Evolutionary conservation across 2,329 filamentous ascomycete genomes (phyloP).

Genomic region (Arthroderma sp.): DNA sequence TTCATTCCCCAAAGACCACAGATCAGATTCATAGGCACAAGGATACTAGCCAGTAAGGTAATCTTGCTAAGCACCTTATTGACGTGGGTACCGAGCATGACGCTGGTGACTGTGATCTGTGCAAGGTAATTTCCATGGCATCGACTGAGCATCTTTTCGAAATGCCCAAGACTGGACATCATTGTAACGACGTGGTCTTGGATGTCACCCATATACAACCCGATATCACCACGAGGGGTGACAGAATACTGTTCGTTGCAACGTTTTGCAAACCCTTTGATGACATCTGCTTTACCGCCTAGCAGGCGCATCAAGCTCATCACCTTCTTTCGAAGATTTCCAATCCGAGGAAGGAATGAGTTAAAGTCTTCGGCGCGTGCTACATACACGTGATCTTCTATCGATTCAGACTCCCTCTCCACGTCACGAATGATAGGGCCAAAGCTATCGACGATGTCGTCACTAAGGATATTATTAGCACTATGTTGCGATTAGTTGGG

Average conservation of each 20-base stretch:
- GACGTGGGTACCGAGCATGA: slow-evolving; percentile 72
- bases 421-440: slow-evolving; percentile 78
- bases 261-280: slow-evolving; percentile 93
- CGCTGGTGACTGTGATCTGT: slow-evolving; percentile 83
- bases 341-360: slow-evolving; percentile 74
- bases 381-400: slow-evolving; percentile 91
- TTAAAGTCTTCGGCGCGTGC: slow-evolving; percentile 83
- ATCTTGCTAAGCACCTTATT: slow-evolving; percentile 91
- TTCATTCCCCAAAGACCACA: slow-evolving; percentile 48
- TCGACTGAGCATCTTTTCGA: slow-evolving; percentile 92
- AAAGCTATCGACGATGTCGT: slow-evolving; percentile 95
- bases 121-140: slow-evolving; percentile 94
- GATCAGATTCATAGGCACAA: slow-evolving; percentile 91
- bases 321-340: slow-evolving; percentile 82
- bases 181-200: slow-evolving; percentile 99
- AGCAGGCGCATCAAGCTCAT: slow-evolving; percentile 87
- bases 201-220: slow-evolving; percentile 90
- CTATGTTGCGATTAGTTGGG: slow-evolving; percentile 14
- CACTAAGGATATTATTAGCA: slow-evolving; percentile 35
- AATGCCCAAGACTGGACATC: slow-evolving; percentile 91
- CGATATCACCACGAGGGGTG: slow-evolving; percentile 90
- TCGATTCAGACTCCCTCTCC: slow-evolving; percentile 76
- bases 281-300: slow-evolving; percentile 95
- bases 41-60: slow-evolving; percentile 80
- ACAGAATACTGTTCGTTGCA: slow-evolving; percentile 97